Evolutionary conservation across 768 basidiomycete genomes (phyloP).

Genomic region (Auricularia heimuer): DNA sequence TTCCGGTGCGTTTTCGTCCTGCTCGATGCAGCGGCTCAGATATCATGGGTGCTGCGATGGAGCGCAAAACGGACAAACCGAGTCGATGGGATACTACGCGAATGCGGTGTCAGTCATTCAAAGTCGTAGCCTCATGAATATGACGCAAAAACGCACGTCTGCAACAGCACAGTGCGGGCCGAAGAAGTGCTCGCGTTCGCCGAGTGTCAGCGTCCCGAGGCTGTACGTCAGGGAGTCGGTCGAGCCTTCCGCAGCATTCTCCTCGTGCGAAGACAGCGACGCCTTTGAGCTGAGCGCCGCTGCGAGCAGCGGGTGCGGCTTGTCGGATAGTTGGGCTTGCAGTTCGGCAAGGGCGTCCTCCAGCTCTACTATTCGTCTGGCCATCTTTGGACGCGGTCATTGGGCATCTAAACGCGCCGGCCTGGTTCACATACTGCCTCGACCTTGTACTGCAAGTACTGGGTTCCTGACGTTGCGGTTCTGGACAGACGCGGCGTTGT

Average conservation of each 20-base stretch:
- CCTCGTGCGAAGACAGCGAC: no score
- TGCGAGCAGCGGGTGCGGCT: slow-evolving; percentile 55
- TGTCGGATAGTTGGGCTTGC: slow-evolving; percentile 35
- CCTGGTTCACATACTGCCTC: background rate
- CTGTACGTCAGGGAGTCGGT: background rate
- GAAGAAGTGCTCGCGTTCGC: background rate
- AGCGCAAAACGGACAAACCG: background rate
- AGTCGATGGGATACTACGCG: background rate
- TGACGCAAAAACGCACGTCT: background rate
- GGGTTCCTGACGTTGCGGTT: background rate
- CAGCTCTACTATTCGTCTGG: slow-evolving; percentile 30
- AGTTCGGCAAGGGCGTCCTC: slow-evolving; percentile 59
- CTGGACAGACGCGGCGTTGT: background rate
- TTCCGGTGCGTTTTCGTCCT: background rate
- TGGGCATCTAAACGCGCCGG: background rate
- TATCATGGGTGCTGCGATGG: no score
- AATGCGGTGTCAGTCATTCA: no score
- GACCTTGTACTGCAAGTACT: background rate
- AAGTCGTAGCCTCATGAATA: background rate
- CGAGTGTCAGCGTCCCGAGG: background rate
- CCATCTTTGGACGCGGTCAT: background rate
- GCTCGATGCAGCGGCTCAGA: background rate
- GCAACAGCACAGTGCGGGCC: background rate
- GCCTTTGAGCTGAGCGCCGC: slow-evolving; percentile 62
- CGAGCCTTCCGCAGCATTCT: background rate